Conservation (phyloP, 2,329 filamentous ascomycete genomes). For the Penicillium verrucosum region DNA sequence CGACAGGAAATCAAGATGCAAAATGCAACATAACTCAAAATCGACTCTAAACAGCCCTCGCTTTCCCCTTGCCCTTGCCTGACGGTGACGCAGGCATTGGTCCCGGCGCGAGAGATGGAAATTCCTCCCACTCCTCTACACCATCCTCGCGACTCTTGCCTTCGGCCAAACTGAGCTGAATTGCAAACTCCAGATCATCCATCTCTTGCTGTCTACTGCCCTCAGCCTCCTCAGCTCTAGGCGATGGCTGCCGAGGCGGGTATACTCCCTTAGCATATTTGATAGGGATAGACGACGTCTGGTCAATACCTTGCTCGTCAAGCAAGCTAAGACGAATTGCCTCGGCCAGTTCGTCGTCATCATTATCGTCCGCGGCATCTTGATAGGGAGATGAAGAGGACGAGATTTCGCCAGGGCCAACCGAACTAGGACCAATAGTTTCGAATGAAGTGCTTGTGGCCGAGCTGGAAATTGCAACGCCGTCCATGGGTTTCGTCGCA, state of each 20-base stretch:
- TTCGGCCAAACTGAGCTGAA: conserved; percentile 61
- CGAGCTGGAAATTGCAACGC: conserved; percentile 35
- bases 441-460: conserved; percentile 39
- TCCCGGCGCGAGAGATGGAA: conserved; percentile 24
- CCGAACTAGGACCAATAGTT: conserved; percentile 34
- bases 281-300: conserved; percentile 31
- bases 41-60: conserved; percentile 15
- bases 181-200: conserved; percentile 59
- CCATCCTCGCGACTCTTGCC: conserved; percentile 47
- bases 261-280: conserved; percentile 34
- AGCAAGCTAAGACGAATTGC: conserved; percentile 56
- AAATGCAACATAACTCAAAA: neutral
- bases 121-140: conserved; percentile 30
- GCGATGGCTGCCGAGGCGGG: conserved; percentile 15
- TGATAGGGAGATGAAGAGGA: conserved; percentile 38
- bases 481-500: conserved; percentile 45
- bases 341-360: conserved; percentile 60
- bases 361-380: conserved; percentile 46
- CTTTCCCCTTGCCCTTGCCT: conserved; percentile 36
- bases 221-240: conserved; percentile 24
- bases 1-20: neutral
- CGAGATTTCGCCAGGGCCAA: conserved; percentile 30
- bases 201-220: conserved; percentile 48
- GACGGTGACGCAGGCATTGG: conserved; percentile 22
- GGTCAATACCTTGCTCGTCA: conserved; percentile 29